Conservation (phyloP, 345 rosid genomes). For the Clausena lansium region DNA sequence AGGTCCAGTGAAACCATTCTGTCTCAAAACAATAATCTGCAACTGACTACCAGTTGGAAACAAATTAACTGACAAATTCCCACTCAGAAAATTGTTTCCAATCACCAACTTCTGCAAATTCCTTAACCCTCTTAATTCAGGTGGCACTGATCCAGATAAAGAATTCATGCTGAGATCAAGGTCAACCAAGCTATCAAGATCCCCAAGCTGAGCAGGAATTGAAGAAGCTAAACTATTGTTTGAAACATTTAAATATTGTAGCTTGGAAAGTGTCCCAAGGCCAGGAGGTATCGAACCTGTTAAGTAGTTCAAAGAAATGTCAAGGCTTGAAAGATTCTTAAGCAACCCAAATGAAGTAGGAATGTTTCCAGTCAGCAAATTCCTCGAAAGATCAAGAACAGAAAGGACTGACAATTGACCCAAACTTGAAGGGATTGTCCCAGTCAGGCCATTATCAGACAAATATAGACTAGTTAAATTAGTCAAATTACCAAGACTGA, state of each 20-base stretch:
- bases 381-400: slow-evolving; percentile 66
- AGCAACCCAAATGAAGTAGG: slow-evolving; percentile 64
- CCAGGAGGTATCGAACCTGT: slow-evolving; percentile 60
- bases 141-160: slow-evolving; percentile 64
- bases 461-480: slow-evolving; percentile 56
- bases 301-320: slow-evolving; percentile 72
- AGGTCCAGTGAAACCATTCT: slow-evolving; percentile 51
- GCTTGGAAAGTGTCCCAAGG: slow-evolving; percentile 55
- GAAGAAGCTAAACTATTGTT: slow-evolving; percentile 62
- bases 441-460: slow-evolving; percentile 55
- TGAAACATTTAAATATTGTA: slow-evolving; percentile 66
- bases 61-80: slow-evolving; percentile 51
- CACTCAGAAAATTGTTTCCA: slow-evolving; percentile 55
- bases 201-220: slow-evolving; percentile 71
- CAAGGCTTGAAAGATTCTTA: slow-evolving; percentile 53
- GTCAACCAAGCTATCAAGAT: slow-evolving; percentile 57
- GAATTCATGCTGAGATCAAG: slow-evolving; percentile 82
- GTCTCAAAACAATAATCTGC: slow-evolving; percentile 53
- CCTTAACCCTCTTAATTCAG: slow-evolving; percentile 54
- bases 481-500: slow-evolving; percentile 67
- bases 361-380: slow-evolving; percentile 61
- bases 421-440: slow-evolving; percentile 60
- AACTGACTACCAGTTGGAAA: slow-evolving; percentile 56
- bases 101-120: slow-evolving; percentile 57
- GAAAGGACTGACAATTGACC: slow-evolving; percentile 52